A percentile compares a stretch with the other conserved stretches of the same genome.
These are phyloP conservation scores for Tripterygium wilfordii DNA, from an alignment of 177 flowering plant species.

Conservation along the genomic window DNA sequence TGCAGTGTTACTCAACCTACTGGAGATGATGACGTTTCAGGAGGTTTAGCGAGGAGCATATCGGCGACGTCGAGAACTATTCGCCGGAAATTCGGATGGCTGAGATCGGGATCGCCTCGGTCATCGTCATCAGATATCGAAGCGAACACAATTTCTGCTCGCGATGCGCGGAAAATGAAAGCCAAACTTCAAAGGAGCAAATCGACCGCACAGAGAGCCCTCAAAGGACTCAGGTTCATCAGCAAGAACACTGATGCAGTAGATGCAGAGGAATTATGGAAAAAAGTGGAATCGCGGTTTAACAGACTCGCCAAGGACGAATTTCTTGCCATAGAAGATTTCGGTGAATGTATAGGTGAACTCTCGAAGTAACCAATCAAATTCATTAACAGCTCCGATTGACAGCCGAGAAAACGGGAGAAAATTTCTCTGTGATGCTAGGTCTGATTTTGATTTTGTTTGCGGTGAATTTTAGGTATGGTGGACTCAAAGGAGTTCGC, in stretches of 20 bases:
- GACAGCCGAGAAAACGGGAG: too few relatives aligned
- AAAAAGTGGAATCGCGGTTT: slow-evolving; percentile 63
- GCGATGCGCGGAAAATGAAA: slow-evolving; percentile 48
- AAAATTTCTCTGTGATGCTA: too few relatives aligned
- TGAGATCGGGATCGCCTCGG: slow-evolving; percentile 40
- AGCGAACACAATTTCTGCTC: slow-evolving; percentile 25
- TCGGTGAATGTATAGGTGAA: slow-evolving; percentile 88
- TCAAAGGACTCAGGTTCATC: slow-evolving; percentile 80
- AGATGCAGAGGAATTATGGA: slow-evolving; percentile 48
- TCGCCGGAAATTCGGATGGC: slow-evolving; percentile 53
- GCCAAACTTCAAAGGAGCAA: slow-evolving; percentile 54
- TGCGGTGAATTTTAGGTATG: slow-evolving; percentile 49
- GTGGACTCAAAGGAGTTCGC: slow-evolving; percentile 92
- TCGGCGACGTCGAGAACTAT: slow-evolving; percentile 45
- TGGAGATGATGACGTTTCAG: not conserved
- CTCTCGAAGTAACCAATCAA: too few relatives aligned
- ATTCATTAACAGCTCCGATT: too few relatives aligned
- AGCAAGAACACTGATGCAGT: slow-evolving; percentile 42
- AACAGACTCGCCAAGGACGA: slow-evolving; percentile 53
- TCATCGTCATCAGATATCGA: slow-evolving; percentile 29
- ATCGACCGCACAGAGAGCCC: slow-evolving; percentile 68
- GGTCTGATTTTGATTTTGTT: not conserved
- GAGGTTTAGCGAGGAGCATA: slow-evolving; percentile 25
- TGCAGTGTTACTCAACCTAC: slow-evolving; percentile 53
- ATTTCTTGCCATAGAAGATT: slow-evolving; percentile 65